Evolutionary conservation across 345 rosid species (phyloP).

Genomic region (Rhizophora apiculata): DNA sequence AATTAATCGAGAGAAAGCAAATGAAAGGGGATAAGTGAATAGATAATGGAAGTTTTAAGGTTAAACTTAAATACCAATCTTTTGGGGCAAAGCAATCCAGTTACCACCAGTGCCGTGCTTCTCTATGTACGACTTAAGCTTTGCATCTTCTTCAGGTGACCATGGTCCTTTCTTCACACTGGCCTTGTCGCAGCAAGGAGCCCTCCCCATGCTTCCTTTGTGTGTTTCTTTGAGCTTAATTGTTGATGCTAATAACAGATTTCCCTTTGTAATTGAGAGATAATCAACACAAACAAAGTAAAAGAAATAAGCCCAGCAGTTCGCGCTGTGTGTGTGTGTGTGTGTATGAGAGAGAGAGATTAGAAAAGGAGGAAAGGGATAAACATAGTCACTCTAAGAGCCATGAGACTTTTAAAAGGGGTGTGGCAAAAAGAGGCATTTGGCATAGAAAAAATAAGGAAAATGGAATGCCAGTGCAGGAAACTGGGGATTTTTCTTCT

Average conservation of each 20-base stretch:
- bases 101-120: constrained; percentile 35
- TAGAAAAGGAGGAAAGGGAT: constrained; percentile 7
- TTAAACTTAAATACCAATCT: constrained; percentile 19
- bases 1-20: neutral
- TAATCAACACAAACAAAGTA: constrained; percentile 26
- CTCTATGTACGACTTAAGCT: constrained; percentile 32
- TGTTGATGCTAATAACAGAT: constrained; percentile 13
- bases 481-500: constrained; percentile 37
- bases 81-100: constrained; percentile 40
- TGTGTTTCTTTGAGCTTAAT: constrained; percentile 13
- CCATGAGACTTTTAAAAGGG: constrained; percentile 17
- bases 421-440: constrained; percentile 10
- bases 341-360: neutral
- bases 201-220: constrained; percentile 31
- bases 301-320: constrained; percentile 12
- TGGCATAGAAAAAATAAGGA: constrained; percentile 12
- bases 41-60: neutral
- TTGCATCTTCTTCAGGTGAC: constrained; percentile 38
- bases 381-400: constrained; percentile 21
- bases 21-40: neutral
- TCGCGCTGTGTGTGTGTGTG: constrained; percentile 27
- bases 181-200: constrained; percentile 38
- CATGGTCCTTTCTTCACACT: constrained; percentile 39
- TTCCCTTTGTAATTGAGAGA: constrained; percentile 7
- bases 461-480: constrained; percentile 31